Conservation (phyloP, 805 yeast species). For the Myxozyma vanderwaltii region DNA sequence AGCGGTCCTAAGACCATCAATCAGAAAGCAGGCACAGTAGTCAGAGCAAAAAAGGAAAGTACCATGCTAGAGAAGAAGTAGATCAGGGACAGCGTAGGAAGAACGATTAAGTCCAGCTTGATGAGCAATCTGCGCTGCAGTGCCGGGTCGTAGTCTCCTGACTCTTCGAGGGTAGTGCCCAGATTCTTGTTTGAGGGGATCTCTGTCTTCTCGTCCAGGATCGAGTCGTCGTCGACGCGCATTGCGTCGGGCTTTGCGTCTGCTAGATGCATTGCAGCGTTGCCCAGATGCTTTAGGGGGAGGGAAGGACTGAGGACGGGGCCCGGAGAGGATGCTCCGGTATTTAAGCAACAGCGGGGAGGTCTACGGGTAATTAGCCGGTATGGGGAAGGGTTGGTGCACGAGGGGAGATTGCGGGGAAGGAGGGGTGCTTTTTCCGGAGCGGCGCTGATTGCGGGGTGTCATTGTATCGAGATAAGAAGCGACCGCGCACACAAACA, state of each 20-base stretch:
- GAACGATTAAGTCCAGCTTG: constrained; percentile 52
- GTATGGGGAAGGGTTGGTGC: no score
- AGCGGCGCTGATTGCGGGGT: no score
- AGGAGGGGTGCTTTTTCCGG: no score
- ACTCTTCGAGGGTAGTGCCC: constrained; percentile 1
- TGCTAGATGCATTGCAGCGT: background rate
- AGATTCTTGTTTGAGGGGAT: constrained; percentile 3
- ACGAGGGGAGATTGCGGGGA: no score
- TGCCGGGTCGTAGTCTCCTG: constrained; percentile 6
- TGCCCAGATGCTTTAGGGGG: no score
- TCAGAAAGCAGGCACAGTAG: background rate
- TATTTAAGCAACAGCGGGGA: no score
- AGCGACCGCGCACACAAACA: no score
- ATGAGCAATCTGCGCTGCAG: constrained; percentile 1
- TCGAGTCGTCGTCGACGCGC: background rate
- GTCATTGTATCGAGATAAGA: no score
- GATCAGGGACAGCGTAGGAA: constrained; percentile 54
- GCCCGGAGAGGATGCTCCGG: no score
- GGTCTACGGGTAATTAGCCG: no score
- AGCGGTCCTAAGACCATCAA: background rate
- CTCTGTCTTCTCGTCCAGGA: background rate
- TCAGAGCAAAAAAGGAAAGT: background rate
- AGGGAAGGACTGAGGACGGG: no score
- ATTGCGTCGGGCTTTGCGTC: background rate
- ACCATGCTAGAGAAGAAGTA: constrained; percentile 48